Percentiles rank a stretch among this genome's conserved stretches.
Conservation (phyloP, 108 stramenopile species). For the Thalassiosira profunda region DNA sequence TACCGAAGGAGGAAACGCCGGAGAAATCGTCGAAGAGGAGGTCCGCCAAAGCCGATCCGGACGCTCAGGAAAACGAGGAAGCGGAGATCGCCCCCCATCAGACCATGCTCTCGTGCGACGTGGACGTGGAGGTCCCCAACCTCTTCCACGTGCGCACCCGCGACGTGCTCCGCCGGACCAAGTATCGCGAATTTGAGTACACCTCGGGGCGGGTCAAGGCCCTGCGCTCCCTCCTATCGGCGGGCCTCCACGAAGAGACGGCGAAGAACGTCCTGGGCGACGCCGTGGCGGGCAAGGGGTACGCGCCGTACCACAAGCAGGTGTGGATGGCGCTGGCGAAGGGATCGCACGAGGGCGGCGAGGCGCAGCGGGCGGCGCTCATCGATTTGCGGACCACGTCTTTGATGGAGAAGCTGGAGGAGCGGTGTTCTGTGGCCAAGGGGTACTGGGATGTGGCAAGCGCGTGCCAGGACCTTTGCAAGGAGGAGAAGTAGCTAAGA, state of each 20-base stretch:
- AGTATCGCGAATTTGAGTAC: conserved; percentile 85
- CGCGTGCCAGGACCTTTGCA: conserved; percentile 35
- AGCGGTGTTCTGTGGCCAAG: conserved; percentile 35
- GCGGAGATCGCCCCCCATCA: conserved; percentile 27
- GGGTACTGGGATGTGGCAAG: conserved; percentile 56
- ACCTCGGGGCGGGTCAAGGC: conserved; percentile 77
- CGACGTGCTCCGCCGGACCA: conserved; percentile 76
- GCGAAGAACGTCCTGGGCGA: conserved; percentile 67
- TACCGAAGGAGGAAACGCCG: background rate
- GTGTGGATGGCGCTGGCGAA: conserved; percentile 60
- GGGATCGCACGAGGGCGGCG: conserved; percentile 56
- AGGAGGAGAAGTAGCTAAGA: background rate
- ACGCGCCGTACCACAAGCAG: conserved; percentile 50
- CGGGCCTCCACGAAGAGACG: conserved; percentile 66
- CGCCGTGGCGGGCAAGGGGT: conserved; percentile 63
- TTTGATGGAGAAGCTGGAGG: conserved; percentile 62
- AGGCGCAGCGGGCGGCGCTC: conserved; percentile 68
- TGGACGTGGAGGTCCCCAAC: conserved; percentile 68
- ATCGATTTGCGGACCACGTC: conserved; percentile 66
- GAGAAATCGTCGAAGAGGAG: conserved; percentile 17
- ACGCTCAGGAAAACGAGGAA: conserved; percentile 4
- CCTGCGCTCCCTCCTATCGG: conserved; percentile 62
- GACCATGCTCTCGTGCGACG: conserved; percentile 72
- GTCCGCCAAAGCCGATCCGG: conserved; percentile 16
- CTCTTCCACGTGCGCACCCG: conserved; percentile 72